Percentiles rank a stretch among this genome's conserved stretches.
Evolutionary conservation across 2,329 filamentous ascomycete species (phyloP).

Genomic region (Penicillium sp.): DNA sequence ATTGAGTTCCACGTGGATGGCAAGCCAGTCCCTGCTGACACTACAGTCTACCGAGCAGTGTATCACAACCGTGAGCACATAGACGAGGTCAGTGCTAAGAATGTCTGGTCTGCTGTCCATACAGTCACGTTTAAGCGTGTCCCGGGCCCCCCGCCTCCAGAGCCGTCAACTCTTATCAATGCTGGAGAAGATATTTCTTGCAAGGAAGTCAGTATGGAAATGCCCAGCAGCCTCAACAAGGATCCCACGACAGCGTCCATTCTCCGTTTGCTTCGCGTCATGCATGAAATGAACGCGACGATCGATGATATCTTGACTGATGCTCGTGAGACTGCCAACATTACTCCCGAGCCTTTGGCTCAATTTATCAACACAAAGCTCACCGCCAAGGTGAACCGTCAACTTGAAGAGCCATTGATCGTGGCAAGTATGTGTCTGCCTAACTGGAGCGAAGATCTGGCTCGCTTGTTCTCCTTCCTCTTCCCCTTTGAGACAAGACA

Average conservation of each 20-base stretch:
- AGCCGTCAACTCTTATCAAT: conserved; percentile 62
- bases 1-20: conserved; percentile 89
- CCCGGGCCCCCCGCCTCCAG: conserved; percentile 73
- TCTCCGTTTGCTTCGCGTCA: conserved; percentile 78
- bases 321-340: conserved; percentile 65
- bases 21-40: conserved; percentile 82
- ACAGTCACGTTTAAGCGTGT: conserved; percentile 89
- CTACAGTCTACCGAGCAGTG: conserved; percentile 92
- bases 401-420: conserved; percentile 92
- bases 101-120: conserved; percentile 86
- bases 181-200: conserved; percentile 48
- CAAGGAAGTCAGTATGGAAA: conserved; percentile 57
- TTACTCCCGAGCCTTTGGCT: conserved; percentile 78
- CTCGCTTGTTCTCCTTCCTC: conserved; percentile 89
- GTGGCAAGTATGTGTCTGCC: conserved; percentile 96
- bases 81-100: conserved; percentile 68
- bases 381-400: conserved; percentile 94
- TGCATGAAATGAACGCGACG: conserved; percentile 90
- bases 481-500: conserved; percentile 98
- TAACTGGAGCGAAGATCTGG: conserved; percentile 92
- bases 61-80: conserved; percentile 64
- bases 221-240: conserved; percentile 77
- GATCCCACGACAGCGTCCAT: conserved; percentile 84
- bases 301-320: conserved; percentile 85
- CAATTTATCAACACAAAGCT: conserved; percentile 99